Evolutionary conservation across 2,329 filamentous ascomycete species (phyloP).

Genomic region (Phyllosticta citrichinensis): DNA sequence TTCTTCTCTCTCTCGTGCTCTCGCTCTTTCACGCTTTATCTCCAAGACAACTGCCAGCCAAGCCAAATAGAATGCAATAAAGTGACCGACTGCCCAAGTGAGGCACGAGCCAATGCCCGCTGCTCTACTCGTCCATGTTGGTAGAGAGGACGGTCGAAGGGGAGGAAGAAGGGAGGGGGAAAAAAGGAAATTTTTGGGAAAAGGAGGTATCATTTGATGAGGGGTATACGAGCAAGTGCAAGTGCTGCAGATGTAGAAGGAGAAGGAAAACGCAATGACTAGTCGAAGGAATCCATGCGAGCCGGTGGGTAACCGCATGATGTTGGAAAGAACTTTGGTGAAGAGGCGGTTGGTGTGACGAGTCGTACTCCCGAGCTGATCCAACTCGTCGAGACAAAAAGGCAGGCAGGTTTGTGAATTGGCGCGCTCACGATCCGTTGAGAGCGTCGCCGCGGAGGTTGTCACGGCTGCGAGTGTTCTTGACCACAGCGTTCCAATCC

Average conservation of each 20-base stretch:
- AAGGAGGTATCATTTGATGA: neutral
- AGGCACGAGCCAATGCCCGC: neutral
- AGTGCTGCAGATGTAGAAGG: neutral
- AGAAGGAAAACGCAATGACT: neutral
- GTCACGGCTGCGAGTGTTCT: slow-evolving; percentile 5
- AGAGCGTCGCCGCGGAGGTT: slow-evolving; percentile 3
- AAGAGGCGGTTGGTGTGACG: neutral
- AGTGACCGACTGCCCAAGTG: neutral
- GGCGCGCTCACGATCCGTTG: neutral
- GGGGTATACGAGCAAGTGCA: neutral
- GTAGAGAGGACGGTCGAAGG: neutral
- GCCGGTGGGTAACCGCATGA: neutral
- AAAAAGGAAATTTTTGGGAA: neutral
- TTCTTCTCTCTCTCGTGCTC: too few species aligned
- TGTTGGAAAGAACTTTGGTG: neutral
- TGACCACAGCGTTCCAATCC: slow-evolving; percentile 25
- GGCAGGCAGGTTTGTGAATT: neutral
- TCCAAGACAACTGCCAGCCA: neutral
- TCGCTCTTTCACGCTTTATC: neutral
- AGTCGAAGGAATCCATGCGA: neutral
- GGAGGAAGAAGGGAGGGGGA: neutral
- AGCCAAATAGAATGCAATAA: neutral
- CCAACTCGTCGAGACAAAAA: neutral
- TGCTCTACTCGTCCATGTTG: neutral
- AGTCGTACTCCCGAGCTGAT: neutral